These are phyloP conservation scores for Naganishia cerealis DNA, from an alignment of 1,284 basidiomycete genomes.

Conservation along the genomic window DNA sequence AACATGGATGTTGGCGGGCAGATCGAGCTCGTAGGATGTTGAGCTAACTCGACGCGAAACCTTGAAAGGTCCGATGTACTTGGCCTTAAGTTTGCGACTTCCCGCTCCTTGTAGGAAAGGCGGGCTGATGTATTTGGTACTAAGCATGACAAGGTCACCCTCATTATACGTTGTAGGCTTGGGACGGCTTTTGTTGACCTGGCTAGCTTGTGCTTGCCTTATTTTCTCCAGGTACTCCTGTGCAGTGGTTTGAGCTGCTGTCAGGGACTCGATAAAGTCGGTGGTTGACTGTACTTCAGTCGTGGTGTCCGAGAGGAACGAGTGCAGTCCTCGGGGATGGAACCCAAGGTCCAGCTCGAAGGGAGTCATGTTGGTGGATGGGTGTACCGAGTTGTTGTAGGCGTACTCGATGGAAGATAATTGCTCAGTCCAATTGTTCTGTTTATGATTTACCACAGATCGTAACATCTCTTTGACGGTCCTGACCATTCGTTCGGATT, in stretches of 20 bases:
- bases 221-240: neutral
- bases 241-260: neutral
- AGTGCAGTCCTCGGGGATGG: conserved; percentile 11
- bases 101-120: conserved; percentile 16
- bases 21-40: too few relatives aligned
- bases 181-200: conserved; percentile 5
- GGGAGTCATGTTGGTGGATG: conserved; percentile 38
- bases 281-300: neutral
- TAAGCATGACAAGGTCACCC: conserved; percentile 13
- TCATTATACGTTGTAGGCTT: neutral
- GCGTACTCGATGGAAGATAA: conserved; percentile 57
- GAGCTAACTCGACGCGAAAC: neutral
- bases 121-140: conserved; percentile 20
- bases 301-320: neutral
- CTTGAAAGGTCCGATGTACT: conserved; percentile 13
- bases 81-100: conserved; percentile 10
- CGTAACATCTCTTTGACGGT: conserved; percentile 31
- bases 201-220: neutral
- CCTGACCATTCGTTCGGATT: conserved; percentile 27
- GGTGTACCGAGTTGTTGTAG: conserved; percentile 55
- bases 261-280: conserved; percentile 4
- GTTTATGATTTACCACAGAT: conserved; percentile 11
- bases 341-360: conserved; percentile 32
- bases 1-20: conserved; percentile 2
- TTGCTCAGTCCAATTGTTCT: conserved; percentile 57